phyloP scores from a whole-genome alignment of 2,329 filamentous ascomycete genomes.

The Phoma sp. region DNA sequence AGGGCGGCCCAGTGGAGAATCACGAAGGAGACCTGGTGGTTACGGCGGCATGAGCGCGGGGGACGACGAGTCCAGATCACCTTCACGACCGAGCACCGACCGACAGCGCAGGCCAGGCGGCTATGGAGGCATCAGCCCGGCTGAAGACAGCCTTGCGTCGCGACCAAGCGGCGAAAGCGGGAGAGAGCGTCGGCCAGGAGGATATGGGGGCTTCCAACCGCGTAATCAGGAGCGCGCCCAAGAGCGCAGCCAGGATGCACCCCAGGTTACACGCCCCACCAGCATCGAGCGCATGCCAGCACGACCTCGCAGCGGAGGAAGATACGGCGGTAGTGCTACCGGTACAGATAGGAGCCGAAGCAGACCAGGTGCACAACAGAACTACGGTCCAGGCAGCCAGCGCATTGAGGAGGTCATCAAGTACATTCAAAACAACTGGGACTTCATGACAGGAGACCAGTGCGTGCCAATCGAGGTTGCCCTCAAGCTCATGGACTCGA shows the following conservation, averaged over 20 bases:
- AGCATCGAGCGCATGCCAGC: slow-evolving; percentile 54
- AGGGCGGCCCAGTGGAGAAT: slow-evolving; percentile 34
- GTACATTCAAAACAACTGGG: slow-evolving; percentile 88
- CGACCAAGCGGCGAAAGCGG: slow-evolving; percentile 28
- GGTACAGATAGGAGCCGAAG: slow-evolving; percentile 45
- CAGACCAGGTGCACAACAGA: slow-evolving; percentile 28
- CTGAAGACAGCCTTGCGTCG: slow-evolving; percentile 30
- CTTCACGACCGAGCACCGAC: slow-evolving; percentile 29
- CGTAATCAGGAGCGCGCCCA: slow-evolving; percentile 27
- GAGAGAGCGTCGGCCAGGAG: slow-evolving; percentile 36
- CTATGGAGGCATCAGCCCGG: slow-evolving; percentile 40
- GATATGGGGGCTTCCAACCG: slow-evolving; percentile 38
- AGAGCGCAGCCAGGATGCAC: slow-evolving; percentile 38
- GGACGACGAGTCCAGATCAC: slow-evolving; percentile 26
- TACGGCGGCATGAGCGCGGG: slow-evolving; percentile 35
- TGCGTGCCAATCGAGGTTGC: slow-evolving; percentile 94
- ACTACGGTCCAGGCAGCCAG: slow-evolving; percentile 50
- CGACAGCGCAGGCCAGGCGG: slow-evolving; percentile 37
- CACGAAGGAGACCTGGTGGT: slow-evolving; percentile 43
- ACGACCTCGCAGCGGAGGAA: slow-evolving; percentile 49
- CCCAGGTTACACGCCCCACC: slow-evolving; percentile 44
- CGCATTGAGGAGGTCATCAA: slow-evolving; percentile 70
- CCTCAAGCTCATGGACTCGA: slow-evolving; percentile 92
- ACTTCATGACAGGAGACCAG: slow-evolving; percentile 85
- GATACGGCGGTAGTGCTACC: neutral